Base-by-base conservation (phyloP, 2,329 filamentous ascomycete species). In the Aureobasidium sp. region DNA sequence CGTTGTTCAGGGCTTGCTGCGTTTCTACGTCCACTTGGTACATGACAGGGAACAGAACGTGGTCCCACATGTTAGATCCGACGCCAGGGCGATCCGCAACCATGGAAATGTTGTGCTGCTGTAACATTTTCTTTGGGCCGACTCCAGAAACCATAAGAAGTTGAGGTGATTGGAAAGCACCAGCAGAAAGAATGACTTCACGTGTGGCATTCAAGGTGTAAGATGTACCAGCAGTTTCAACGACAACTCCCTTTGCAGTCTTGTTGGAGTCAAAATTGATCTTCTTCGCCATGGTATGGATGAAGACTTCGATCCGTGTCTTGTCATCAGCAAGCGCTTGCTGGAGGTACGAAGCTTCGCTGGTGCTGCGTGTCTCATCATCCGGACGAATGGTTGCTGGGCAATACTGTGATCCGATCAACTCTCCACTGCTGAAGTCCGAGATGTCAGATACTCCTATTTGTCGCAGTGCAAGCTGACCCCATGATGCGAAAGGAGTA, bases 171-270 rank as follows among this genome's bases (percentile, higher is more conserved):
- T 72, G 69, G 53, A 69, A 69, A 0, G 66, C 66, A 10, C 71
- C 71, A 24, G 69, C 67, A 37, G 66, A 68, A 6, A 71, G 29
- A 20, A 74, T 71, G 9, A 73, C 69, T 52, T 74, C 72, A 39
- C 70, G 72, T 2, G 65, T 34, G 32, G 74, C 67, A 76, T 77
- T 1, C 74, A 76, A 41, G 76, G 74, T 63, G 78, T 77, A 1
- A n/a, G 55, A 46, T 17, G 55, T 61, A 27, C 64, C 68, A 4
- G 67, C 68, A 32, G 70, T 69, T 59, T 70, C 60, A 29, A 70
- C 69, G 48, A 68, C 52, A 37, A 72, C 67, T 6, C 65, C 68
- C 13, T 50, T 67, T 10, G 67, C 67, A 5, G 46, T 67, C 10
- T 65, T 71, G 48, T 69, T 61, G 13, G 63, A 56, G 36, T 71